Evolutionary conservation across 768 basidiomycete genomes (phyloP).

Genomic region (Xerocomellus chrysenteron): DNA sequence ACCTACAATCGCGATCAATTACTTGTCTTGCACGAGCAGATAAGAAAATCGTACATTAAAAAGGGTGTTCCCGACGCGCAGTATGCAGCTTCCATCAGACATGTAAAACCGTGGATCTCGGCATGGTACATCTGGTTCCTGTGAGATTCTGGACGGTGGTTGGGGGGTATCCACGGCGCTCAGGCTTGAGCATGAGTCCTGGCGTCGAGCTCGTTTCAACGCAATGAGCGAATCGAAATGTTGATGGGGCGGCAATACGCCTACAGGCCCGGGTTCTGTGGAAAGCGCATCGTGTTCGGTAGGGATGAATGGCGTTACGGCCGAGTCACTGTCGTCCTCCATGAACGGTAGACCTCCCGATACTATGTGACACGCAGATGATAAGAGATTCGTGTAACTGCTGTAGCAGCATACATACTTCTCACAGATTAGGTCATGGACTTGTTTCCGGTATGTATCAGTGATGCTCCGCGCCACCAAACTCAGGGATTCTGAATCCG

Average conservation of each 20-base stretch:
- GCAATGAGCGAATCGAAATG: conserved; percentile 7
- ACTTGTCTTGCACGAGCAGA: neutral
- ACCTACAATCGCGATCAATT: conserved; percentile 38
- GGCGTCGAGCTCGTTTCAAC: conserved; percentile 6
- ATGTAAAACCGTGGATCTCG: conserved; percentile 62
- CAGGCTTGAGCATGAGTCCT: conserved; percentile 9
- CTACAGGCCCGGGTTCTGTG: neutral
- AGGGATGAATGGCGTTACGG: conserved; percentile 21
- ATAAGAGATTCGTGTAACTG: neutral
- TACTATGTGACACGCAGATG: neutral
- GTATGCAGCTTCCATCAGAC: conserved; percentile 65
- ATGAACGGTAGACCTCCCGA: conserved; percentile 2
- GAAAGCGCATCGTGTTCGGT: conserved; percentile 16
- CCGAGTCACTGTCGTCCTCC: conserved; percentile 9
- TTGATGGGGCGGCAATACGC: conserved; percentile 1
- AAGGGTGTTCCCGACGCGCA: conserved; percentile 60
- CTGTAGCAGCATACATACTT: neutral
- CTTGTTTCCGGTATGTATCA: no score
- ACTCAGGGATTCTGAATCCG: no score
- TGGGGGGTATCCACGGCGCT: neutral
- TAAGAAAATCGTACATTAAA: conserved; percentile 57
- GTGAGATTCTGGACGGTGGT: neutral
- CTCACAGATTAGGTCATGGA: conserved; percentile 4
- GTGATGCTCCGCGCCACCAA: no score
- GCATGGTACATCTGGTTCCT: conserved; percentile 11